These are phyloP conservation scores for Schizochytrium sp. DNA, from an alignment of 108 stramenopile genomes.

Conservation along the genomic window DNA sequence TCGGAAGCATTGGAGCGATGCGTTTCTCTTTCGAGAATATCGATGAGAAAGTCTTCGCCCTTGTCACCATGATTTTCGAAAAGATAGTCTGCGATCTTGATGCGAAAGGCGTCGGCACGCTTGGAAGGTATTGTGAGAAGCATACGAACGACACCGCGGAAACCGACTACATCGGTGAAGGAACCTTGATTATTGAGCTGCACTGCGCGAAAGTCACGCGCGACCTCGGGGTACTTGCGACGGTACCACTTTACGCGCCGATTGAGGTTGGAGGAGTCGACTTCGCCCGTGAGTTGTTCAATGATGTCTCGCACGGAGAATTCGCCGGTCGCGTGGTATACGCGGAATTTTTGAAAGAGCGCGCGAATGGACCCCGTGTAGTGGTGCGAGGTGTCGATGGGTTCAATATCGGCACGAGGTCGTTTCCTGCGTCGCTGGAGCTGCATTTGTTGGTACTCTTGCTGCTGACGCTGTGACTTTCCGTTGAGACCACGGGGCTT, in stretches of 20 bases:
- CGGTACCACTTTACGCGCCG: neutral
- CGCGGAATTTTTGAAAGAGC: neutral
- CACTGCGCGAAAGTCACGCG: neutral
- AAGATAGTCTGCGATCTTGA: neutral
- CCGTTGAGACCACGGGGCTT: neutral
- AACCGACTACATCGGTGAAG: neutral
- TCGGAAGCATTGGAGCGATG: too few species aligned
- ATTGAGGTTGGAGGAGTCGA: neutral
- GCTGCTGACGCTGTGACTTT: neutral
- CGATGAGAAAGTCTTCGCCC: neutral
- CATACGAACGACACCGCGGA: neutral
- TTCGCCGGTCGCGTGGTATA: neutral
- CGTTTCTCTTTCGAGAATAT: neutral
- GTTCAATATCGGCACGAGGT: neutral
- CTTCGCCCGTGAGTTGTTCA: neutral
- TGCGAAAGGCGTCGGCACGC: neutral
- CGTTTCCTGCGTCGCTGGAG: neutral
- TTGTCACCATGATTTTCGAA: neutral
- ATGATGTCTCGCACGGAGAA: neutral
- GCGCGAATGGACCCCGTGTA: neutral
- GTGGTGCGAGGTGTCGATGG: neutral
- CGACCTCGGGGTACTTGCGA: neutral
- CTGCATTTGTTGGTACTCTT: neutral
- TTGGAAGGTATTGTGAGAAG: neutral
- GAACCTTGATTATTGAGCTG: neutral